A percentile compares a stretch with the other conserved stretches of the same genome.
These are phyloP conservation scores for Leptographium procerum DNA, from an alignment of 2,329 filamentous ascomycete genomes.

Conservation along the genomic window DNA sequence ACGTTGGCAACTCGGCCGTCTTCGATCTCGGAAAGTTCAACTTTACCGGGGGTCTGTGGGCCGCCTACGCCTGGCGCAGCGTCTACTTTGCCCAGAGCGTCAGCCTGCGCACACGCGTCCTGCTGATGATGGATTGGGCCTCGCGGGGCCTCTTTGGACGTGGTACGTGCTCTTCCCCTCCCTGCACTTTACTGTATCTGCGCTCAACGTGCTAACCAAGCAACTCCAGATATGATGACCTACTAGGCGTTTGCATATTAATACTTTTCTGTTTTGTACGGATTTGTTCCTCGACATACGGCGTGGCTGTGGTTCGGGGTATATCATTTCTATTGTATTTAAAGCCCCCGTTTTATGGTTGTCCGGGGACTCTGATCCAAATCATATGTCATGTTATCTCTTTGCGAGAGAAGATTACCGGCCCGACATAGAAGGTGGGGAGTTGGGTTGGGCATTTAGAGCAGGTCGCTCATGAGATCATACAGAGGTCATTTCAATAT, in stretches of 20 bases:
- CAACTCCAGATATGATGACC: constrained; percentile 23
- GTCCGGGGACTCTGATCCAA: not conserved
- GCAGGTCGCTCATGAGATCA: not conserved
- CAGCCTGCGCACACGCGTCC: constrained; percentile 73
- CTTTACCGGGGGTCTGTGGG: constrained; percentile 73
- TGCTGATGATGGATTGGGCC: constrained; percentile 98
- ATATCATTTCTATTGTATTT: no score
- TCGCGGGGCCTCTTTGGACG: constrained; percentile 91
- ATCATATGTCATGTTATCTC: not conserved
- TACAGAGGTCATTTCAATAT: not conserved
- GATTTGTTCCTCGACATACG: not conserved
- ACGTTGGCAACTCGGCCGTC: constrained; percentile 90
- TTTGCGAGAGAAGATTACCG: not conserved
- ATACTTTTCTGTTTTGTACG: not conserved
- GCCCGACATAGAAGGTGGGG: not conserved
- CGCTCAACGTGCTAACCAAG: not conserved
- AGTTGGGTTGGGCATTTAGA: not conserved
- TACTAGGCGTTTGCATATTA: constrained; percentile 11
- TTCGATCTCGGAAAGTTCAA: constrained; percentile 80
- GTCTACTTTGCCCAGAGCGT: constrained; percentile 98
- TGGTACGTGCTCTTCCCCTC: constrained; percentile 42
- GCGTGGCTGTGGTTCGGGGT: not conserved
- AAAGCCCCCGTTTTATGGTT: not conserved
- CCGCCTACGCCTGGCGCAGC: constrained; percentile 91
- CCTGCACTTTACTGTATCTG: no score